A percentile compares a stretch with the other conserved stretches of the same genome.
Conservation (phyloP, 2,329 filamentous ascomycete species). For the Tolypocladium inflatum region DNA sequence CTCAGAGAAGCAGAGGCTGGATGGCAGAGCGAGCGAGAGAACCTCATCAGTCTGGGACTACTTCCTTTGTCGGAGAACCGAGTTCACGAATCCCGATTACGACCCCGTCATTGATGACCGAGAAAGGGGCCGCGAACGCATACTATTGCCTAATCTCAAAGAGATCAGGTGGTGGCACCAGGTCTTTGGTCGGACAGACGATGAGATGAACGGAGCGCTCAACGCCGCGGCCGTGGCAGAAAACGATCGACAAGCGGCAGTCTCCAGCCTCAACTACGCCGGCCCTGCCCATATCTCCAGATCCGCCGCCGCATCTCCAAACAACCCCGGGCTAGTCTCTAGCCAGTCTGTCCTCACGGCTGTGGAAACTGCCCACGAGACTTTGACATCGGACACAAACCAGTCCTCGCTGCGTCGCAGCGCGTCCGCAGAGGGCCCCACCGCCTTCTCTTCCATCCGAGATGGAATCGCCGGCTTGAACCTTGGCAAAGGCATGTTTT, state of each 20-base stretch:
- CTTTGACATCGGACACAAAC: conserved; percentile 31
- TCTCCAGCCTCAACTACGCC: conserved; percentile 22
- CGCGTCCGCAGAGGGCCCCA: conserved; percentile 32
- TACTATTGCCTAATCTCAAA: conserved; percentile 68
- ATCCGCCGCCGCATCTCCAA: conserved; percentile 20
- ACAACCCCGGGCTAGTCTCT: conserved; percentile 25
- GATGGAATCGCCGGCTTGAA: conserved; percentile 39
- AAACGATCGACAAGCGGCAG: conserved; percentile 26
- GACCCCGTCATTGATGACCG: conserved; percentile 68
- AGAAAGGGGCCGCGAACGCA: conserved; percentile 66
- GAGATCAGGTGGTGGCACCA: conserved; percentile 94
- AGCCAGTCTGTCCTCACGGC: conserved; percentile 47
- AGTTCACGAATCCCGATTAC: conserved; percentile 79
- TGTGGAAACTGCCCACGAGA: conserved; percentile 48
- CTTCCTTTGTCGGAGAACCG: conserved; percentile 69
- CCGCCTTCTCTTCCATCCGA: conserved; percentile 34
- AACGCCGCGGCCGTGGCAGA: conserved; percentile 44
- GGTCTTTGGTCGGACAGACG: conserved; percentile 73
- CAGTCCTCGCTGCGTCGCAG: conserved; percentile 31
- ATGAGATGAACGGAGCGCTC: conserved; percentile 79
- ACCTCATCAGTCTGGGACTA: conserved; percentile 94
- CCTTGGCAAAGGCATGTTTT: conserved; percentile 36
- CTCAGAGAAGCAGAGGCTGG: conserved; percentile 77
- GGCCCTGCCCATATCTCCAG: conserved; percentile 13
- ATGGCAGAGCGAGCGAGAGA: conserved; percentile 56